Evolutionary conservation across 805 yeast genomes (phyloP), one percentile per base, ranked within the genome.

Genomic region (Hanseniaspora jakobsenii): DNA sequence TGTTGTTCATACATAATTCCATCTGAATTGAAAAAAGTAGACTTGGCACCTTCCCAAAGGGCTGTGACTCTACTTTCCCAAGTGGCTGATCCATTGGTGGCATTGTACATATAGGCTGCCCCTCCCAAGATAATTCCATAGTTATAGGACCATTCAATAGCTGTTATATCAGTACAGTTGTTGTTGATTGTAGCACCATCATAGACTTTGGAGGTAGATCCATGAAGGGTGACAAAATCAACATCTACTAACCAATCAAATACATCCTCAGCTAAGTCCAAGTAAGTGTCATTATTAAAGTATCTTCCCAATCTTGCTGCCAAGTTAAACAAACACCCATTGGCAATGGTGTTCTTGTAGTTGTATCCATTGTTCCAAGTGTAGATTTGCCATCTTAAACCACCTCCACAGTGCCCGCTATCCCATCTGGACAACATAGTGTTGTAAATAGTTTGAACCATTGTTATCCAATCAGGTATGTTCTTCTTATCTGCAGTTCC

Each of bases 311-410:
- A 69, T 50, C 96, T 70, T 1, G 95, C 91, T 14, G 82, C 93
- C 32, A 87, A 59, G 53, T 84, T 85, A 72, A 87, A 86, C 45
- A 87, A 66, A 39, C 87, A 82, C 22, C 94, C 96, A 61, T 84
- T 87, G n/a, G 93, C 71, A 48, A 87, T 84, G 29, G 95, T 67
- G 61, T 89, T 89, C 62, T 89, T 89, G 63, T 89, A 89, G 60
- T 83, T 81, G 60, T 86, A 89, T 50, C 97, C 98, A 6, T 84
- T 71, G 60, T 89, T 89, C 94, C 95, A 87, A 47, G 78, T 71
- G 66, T 79, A 89, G 55, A 89, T 89, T 66, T 89, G 97, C 97
- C 97, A 89, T 62, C 96, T 71, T 49, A 89, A 65, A 1, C 98
- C 97, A 48, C 98, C 97, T 35, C 69, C 72, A 65, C 98, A 89